phyloP scores from a whole-genome alignment of 495 filamentous ascomycete genomes.

The Xylaria bambusicola region DNA sequence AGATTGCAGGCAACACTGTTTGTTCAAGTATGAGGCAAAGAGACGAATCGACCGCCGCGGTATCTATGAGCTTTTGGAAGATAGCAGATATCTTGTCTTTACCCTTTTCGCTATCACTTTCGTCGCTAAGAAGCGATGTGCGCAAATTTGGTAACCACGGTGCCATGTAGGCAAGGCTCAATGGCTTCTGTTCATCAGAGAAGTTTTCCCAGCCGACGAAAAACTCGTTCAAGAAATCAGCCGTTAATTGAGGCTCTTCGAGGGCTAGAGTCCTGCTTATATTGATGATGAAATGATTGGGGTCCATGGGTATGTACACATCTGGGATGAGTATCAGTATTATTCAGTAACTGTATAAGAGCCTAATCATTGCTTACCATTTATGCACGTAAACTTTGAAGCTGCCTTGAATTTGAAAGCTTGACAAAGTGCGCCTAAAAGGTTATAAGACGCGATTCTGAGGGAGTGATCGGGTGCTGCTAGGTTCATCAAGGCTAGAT shows the following conservation, averaged over 20 bases:
- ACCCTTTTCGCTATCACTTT: slow-evolving; percentile 61
- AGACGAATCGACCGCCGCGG: slow-evolving; percentile 56
- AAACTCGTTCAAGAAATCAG: slow-evolving; percentile 67
- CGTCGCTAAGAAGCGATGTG: slow-evolving; percentile 55
- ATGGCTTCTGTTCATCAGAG: slow-evolving; percentile 59
- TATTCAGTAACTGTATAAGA: background rate
- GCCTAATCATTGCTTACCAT: slow-evolving; percentile 42
- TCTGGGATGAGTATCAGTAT: slow-evolving; percentile 36
- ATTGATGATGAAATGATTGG: slow-evolving; percentile 63
- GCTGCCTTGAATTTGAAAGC: slow-evolving; percentile 65
- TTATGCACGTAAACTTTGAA: slow-evolving; percentile 58
- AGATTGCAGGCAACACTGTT: slow-evolving; percentile 61
- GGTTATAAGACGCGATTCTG: slow-evolving; percentile 62
- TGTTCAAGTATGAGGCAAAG: slow-evolving; percentile 61
- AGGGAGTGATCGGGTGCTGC: slow-evolving; percentile 57
- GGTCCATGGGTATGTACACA: slow-evolving; percentile 58
- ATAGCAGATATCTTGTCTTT: slow-evolving; percentile 61
- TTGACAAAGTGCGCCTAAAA: slow-evolving; percentile 62
- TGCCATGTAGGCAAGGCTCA: slow-evolving; percentile 67
- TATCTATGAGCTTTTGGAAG: slow-evolving; percentile 64
- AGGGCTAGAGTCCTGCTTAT: slow-evolving; percentile 62
- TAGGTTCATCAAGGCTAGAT: slow-evolving; percentile 65
- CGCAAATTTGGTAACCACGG: slow-evolving; percentile 63
- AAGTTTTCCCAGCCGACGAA: slow-evolving; percentile 70
- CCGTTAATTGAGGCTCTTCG: slow-evolving; percentile 65